A percentile compares a stretch with the other conserved stretches of the same genome.
Evolutionary conservation across 2,329 filamentous ascomycete genomes (phyloP).

Genomic region (Epichloe scottii): DNA sequence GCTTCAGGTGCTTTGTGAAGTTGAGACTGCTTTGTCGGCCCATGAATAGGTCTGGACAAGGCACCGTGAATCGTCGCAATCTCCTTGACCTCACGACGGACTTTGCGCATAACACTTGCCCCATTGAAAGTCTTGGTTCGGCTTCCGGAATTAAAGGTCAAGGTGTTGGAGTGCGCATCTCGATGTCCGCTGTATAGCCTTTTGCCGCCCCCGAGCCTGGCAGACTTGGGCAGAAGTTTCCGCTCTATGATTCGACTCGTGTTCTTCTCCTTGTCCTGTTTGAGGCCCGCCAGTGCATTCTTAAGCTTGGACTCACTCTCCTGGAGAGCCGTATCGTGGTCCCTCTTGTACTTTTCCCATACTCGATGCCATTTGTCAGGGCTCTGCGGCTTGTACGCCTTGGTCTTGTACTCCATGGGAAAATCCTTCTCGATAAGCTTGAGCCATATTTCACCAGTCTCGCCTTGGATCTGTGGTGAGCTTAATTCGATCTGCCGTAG

Average conservation of each 20-base stretch:
- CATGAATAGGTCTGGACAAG: constrained; percentile 23
- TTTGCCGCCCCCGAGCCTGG: constrained; percentile 17
- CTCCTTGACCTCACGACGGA: constrained; percentile 42
- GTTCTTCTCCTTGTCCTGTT: constrained; percentile 44
- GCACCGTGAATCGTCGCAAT: constrained; percentile 35
- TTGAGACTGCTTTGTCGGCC: constrained; percentile 21
- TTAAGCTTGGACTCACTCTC: constrained; percentile 48
- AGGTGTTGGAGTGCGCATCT: constrained; percentile 18
- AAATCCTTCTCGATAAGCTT: constrained; percentile 70
- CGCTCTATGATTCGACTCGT: constrained; percentile 43
- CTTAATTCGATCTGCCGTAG: constrained; percentile 61
- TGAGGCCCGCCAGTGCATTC: constrained; percentile 43
- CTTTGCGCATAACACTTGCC: constrained; percentile 42
- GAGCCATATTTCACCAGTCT: constrained; percentile 64
- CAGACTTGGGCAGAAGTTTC: constrained; percentile 31
- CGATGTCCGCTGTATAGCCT: constrained; percentile 17
- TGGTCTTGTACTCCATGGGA: constrained; percentile 45
- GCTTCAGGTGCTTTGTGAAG: constrained; percentile 37
- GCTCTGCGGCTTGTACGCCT: constrained; percentile 52
- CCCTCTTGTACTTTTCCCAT: constrained; percentile 55
- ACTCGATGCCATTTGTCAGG: constrained; percentile 65
- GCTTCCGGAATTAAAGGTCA: constrained; percentile 34
- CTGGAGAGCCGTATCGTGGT: constrained; percentile 44
- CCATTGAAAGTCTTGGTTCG: constrained; percentile 39
- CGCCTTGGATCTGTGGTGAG: constrained; percentile 62